Evolutionary conservation across 805 yeast species (phyloP).

Genomic region (Ogataea pilisensis): DNA sequence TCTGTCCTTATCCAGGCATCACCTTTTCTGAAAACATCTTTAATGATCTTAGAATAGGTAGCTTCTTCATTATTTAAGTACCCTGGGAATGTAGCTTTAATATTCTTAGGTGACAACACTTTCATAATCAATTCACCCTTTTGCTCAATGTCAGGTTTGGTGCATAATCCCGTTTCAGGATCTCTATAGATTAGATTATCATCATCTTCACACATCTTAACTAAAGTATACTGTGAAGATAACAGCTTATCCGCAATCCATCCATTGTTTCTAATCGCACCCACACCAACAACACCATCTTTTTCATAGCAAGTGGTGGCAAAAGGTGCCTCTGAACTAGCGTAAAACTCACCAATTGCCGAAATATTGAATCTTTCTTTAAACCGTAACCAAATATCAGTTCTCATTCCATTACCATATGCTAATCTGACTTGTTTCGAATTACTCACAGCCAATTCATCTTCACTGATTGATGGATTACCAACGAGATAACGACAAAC

Average conservation of each 20-base stretch:
- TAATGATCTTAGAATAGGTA: conserved; percentile 68
- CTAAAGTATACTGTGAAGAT: conserved; percentile 53
- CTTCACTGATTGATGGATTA: conserved; percentile 40
- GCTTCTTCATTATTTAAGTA: conserved; percentile 78
- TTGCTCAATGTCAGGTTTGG: conserved; percentile 49
- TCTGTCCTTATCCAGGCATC: conserved; percentile 93
- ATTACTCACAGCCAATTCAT: conserved; percentile 18
- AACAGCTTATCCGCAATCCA: conserved; percentile 61
- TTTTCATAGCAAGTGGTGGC: conserved; percentile 78
- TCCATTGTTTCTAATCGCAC: conserved; percentile 82
- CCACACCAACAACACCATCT: conserved; percentile 55
- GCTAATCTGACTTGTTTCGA: conserved; percentile 53
- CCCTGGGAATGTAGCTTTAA: conserved; percentile 83
- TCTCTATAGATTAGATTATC: conserved; percentile 68
- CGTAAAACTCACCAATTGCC: conserved; percentile 86
- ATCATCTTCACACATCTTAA: conserved; percentile 77
- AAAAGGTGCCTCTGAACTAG: conserved; percentile 89
- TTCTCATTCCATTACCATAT: conserved; percentile 86
- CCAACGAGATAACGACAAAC: conserved; percentile 77
- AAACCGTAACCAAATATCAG: conserved; percentile 83
- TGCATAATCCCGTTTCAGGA: conserved; percentile 59
- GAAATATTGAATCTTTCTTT: conserved; percentile 71
- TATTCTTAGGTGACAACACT: conserved; percentile 54
- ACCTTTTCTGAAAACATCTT: conserved; percentile 74
- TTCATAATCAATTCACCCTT: conserved; percentile 88